phyloP scores from a whole-genome alignment of 2,329 filamentous ascomycete genomes.

The Penicillium oxalicum region DNA sequence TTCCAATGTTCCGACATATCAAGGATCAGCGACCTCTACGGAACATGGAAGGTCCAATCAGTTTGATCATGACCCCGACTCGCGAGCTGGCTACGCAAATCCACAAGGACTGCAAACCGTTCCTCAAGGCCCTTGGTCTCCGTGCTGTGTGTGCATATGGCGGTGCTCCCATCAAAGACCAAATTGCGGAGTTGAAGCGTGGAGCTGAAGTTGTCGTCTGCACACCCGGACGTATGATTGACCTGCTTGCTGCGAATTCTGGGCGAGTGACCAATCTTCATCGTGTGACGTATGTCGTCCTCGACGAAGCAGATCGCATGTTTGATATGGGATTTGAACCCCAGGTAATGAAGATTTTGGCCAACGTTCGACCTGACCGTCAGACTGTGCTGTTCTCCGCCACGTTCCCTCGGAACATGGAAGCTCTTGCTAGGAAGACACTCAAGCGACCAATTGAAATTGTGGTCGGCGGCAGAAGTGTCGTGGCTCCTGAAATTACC shows the following conservation, averaged over 20 bases:
- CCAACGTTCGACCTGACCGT: conserved; percentile 82
- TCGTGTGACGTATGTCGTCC: conserved; percentile 85
- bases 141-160: conserved; percentile 90
- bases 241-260: conserved; percentile 85
- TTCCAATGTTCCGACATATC: conserved; percentile 97
- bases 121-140: conserved; percentile 77
- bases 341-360: conserved; percentile 93
- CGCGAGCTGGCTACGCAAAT: conserved; percentile 92
- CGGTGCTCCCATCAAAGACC: conserved; percentile 91
- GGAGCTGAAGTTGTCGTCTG: conserved; percentile 93
- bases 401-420: conserved; percentile 91
- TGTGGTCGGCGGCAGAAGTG: conserved; percentile 76
- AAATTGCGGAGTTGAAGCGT: conserved; percentile 93
- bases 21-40: conserved; percentile 82
- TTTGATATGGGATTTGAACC: conserved; percentile 99
- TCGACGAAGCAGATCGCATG: conserved; percentile 98
- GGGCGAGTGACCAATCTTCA: conserved; percentile 89
- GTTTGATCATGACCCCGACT: conserved; percentile 87
- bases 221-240: conserved; percentile 91
- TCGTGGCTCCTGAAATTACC: conserved; percentile 67
- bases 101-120: conserved; percentile 89
- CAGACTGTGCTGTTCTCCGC: conserved; percentile 96
- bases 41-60: conserved; percentile 79
- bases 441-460: conserved; percentile 83
- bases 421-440: conserved; percentile 82